Evolutionary conservation across 768 basidiomycete genomes (phyloP).

Genomic region (Russula vinacea): DNA sequence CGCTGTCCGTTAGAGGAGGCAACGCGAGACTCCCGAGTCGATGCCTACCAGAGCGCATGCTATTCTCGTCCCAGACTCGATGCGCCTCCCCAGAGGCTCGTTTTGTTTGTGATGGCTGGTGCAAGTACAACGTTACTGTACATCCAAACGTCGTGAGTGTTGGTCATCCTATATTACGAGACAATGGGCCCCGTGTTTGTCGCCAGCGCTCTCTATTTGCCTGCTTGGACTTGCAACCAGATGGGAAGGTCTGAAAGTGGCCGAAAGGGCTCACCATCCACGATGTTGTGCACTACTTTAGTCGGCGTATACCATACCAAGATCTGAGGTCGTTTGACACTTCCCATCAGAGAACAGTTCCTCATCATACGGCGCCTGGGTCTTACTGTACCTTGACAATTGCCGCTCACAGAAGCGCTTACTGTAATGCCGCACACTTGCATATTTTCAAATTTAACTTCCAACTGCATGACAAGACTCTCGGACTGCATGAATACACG

Average conservation of each 20-base stretch:
- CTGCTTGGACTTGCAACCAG: conserved; percentile 31
- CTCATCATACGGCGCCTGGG: conserved; percentile 16
- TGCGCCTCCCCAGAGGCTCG: conserved; percentile 28
- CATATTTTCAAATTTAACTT: conserved; percentile 3
- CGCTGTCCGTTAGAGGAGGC: background rate
- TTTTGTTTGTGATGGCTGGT: conserved; percentile 30
- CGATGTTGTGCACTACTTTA: conserved; percentile 24
- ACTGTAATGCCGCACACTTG: background rate
- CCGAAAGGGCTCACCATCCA: conserved; percentile 28
- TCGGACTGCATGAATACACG: conserved; percentile 14
- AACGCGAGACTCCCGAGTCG: background rate
- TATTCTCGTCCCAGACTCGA: conserved; percentile 6
- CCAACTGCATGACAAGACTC: conserved; percentile 13
- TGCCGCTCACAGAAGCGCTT: background rate
- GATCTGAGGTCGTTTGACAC: background rate
- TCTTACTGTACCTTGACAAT: background rate
- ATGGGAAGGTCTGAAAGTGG: conserved; percentile 28
- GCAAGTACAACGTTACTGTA: conserved; percentile 10
- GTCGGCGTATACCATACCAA: conserved; percentile 3
- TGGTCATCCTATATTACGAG: background rate
- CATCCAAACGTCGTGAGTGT: conserved; percentile 24
- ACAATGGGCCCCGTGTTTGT: background rate
- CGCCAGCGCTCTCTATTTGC: conserved; percentile 29
- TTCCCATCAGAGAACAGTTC: conserved; percentile 6
- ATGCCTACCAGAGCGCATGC: background rate